phyloP scores from a whole-genome alignment of 176 grass and related monocot species.

The Eragrostis curvula region DNA sequence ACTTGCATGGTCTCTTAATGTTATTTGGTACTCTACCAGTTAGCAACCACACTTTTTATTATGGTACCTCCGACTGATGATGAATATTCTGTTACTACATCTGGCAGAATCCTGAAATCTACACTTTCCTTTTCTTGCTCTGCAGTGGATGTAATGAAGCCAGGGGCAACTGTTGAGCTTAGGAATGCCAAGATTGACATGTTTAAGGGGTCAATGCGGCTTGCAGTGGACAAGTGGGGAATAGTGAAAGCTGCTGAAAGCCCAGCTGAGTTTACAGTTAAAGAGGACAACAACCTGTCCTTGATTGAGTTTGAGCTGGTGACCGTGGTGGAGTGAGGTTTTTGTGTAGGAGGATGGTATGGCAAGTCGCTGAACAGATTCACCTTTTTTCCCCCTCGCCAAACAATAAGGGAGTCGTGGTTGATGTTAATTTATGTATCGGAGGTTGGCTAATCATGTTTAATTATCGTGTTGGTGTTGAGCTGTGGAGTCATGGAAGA shows the following conservation, averaged over 20 bases:
- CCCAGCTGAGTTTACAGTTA: constrained; percentile 43
- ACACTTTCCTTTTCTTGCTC: not conserved
- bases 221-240: constrained; percentile 60
- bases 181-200: constrained; percentile 63
- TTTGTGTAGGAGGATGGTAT: not conserved
- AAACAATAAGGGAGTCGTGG: constrained; percentile 47
- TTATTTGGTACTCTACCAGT: not conserved
- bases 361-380: not conserved
- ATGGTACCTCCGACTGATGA: not conserved
- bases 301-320: constrained; percentile 63
- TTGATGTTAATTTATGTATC: not conserved
- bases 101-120: not conserved
- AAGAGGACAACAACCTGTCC: constrained; percentile 63
- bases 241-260: constrained; percentile 42
- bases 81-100: not conserved
- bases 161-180: constrained; percentile 41
- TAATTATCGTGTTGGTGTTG: not conserved
- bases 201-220: constrained; percentile 60
- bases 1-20: not conserved
- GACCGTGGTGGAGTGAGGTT: constrained; percentile 45
- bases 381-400: not conserved
- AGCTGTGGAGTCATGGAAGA: not conserved
- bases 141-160: constrained; percentile 55
- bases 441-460: constrained; percentile 13
- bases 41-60: not conserved